Percentiles rank a stretch among this genome's conserved stretches.
Evolutionary conservation across 306 rosid genomes (phyloP).

Genomic region (Mucuna pruriens): DNA sequence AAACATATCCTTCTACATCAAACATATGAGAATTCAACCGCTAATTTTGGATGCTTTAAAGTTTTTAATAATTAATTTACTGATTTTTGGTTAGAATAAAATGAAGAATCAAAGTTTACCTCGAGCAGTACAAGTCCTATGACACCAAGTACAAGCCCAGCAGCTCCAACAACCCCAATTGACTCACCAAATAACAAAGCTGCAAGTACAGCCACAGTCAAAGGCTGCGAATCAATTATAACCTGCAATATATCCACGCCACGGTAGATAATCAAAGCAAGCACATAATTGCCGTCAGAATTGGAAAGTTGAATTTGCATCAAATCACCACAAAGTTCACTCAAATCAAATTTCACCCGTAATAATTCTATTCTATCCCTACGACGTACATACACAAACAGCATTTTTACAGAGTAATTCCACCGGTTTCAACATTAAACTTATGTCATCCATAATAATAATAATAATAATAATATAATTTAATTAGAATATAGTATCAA

Average conservation of each 20-base stretch:
- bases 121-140: conserved; percentile 86
- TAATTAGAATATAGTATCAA: no score
- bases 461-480: no score
- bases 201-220: conserved; percentile 93
- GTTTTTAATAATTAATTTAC: background rate
- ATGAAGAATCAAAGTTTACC: conserved; percentile 50
- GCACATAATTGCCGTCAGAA: background rate
- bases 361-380: background rate
- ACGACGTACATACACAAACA: background rate
- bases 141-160: conserved; percentile 90
- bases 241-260: conserved; percentile 61
- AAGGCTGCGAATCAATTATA: conserved; percentile 95
- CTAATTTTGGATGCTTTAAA: background rate
- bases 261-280: conserved; percentile 17
- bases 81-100: background rate
- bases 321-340: conserved; percentile 20
- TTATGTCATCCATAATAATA: no score
- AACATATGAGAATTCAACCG: background rate
- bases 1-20: conserved; percentile 22
- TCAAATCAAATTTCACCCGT: background rate
- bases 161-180: conserved; percentile 81
- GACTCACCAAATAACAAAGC: conserved; percentile 91
- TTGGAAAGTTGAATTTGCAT: conserved; percentile 13
- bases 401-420: background rate
- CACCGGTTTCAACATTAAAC: background rate